These are phyloP conservation scores for Apiospora marii DNA, from an alignment of 2,329 filamentous ascomycete genomes.

Conservation along the genomic window DNA sequence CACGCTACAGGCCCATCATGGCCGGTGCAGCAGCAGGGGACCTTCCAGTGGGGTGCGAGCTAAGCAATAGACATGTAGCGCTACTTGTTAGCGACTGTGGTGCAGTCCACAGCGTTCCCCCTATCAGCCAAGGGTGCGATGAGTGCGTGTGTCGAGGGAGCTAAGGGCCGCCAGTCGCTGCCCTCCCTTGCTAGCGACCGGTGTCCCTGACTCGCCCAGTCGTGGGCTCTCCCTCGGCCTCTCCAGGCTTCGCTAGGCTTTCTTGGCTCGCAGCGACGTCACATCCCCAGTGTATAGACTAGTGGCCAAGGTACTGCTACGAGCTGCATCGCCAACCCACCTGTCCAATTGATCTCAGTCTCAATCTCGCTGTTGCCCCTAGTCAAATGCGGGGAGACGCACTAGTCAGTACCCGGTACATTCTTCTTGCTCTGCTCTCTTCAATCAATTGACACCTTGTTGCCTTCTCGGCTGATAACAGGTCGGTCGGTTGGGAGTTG, in stretches of 20 bases:
- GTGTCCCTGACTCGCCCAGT: not conserved
- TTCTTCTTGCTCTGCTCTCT: not conserved
- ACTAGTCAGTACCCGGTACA: not conserved
- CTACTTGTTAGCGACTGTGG: not conserved
- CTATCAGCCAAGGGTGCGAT: not conserved
- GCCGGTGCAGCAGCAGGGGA: not conserved
- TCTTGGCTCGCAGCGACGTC: slow-evolving; percentile 5
- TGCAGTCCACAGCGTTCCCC: not conserved
- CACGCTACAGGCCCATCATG: not conserved
- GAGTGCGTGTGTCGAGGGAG: not conserved
- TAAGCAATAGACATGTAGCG: not conserved
- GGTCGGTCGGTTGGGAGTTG: not conserved
- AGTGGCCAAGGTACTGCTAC: not conserved
- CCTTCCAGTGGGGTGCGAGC: not conserved
- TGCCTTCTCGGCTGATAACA: not conserved
- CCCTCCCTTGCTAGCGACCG: not conserved
- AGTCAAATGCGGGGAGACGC: slow-evolving; percentile 11
- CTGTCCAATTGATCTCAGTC: not conserved
- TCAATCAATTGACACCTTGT: not conserved
- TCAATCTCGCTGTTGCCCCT: not conserved
- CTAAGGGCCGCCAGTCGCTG: not conserved
- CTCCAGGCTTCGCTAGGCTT: not conserved
- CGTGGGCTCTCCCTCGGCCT: not conserved
- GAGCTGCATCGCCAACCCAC: not conserved
- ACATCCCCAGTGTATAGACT: slow-evolving; percentile 4